phyloP scores from a whole-genome alignment of 1,284 basidiomycete genomes.

The Caloboletus inedulis region DNA sequence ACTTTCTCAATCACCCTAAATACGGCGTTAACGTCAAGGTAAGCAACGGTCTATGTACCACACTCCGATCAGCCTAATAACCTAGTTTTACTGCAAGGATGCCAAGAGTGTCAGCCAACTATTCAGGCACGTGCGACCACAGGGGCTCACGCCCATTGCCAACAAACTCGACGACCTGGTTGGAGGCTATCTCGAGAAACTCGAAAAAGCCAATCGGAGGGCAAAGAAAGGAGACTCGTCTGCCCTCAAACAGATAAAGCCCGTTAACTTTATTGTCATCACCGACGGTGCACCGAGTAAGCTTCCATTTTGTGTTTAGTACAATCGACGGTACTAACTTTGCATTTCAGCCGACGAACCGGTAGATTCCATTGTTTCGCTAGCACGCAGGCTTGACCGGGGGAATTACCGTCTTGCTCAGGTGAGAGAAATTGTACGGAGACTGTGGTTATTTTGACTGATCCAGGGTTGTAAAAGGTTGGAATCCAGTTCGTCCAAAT shows the following conservation, averaged over 20 bases:
- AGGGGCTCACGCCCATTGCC: constrained; percentile 49
- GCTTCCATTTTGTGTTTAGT: background rate
- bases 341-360: constrained; percentile 46
- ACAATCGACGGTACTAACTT: background rate
- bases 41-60: background rate
- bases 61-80: background rate
- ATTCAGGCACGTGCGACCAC: constrained; percentile 44
- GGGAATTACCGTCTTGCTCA: constrained; percentile 52
- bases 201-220: constrained; percentile 39
- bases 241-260: constrained; percentile 43
- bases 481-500: constrained; percentile 65
- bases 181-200: constrained; percentile 41
- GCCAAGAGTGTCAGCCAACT: constrained; percentile 35
- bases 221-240: constrained; percentile 30
- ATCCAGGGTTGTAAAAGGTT: constrained; percentile 31
- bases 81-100: constrained; percentile 21
- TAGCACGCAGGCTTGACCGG: constrained; percentile 47
- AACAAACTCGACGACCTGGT: constrained; percentile 47
- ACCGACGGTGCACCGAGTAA: constrained; percentile 60
- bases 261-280: constrained; percentile 57
- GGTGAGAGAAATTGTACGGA: constrained; percentile 28
- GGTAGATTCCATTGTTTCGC: constrained; percentile 44
- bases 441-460: background rate
- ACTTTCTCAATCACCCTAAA: constrained; percentile 42
- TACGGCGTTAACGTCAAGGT: constrained; percentile 20